Percentiles rank a stretch among this genome's conserved stretches.
Conservation (phyloP, 1,284 basidiomycete genomes). For the Papiliotrema flavescens region DNA sequence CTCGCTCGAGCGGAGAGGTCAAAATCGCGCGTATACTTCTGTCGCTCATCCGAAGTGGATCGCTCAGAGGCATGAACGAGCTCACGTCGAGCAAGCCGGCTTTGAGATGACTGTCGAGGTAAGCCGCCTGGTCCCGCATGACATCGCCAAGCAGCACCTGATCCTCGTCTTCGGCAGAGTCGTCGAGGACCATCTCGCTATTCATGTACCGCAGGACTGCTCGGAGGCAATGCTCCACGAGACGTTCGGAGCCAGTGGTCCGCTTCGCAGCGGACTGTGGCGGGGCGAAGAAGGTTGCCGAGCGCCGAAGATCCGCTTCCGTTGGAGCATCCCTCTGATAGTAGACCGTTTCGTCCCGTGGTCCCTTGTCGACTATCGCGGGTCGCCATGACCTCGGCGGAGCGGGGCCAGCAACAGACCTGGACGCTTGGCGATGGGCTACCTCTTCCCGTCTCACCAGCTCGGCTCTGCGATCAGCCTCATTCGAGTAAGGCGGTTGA, state of each 20-base stretch:
- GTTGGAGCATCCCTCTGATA: background rate
- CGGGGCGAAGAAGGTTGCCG: no score
- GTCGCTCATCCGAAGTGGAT: conserved; percentile 16
- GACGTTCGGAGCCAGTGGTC: conserved; percentile 3
- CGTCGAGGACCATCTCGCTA: conserved; percentile 6
- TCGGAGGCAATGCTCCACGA: conserved; percentile 23
- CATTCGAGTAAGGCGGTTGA: background rate
- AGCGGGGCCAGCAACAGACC: conserved; percentile 36
- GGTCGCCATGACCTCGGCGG: conserved; percentile 36
- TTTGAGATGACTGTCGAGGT: conserved; percentile 32
- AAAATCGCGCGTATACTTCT: conserved; percentile 18
- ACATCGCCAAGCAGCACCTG: conserved; percentile 15
- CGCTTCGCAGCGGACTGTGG: no score
- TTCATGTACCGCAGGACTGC: conserved; percentile 27
- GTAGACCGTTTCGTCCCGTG: background rate
- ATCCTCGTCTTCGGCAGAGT: conserved; percentile 1
- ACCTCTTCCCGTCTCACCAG: conserved; percentile 26
- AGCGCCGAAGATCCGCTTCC: no score
- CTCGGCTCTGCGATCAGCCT: conserved; percentile 25
- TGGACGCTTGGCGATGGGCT: conserved; percentile 25
- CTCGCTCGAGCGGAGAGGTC: background rate
- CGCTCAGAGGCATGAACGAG: conserved; percentile 12
- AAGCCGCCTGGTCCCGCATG: conserved; percentile 25
- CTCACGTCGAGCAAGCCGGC: conserved; percentile 16
- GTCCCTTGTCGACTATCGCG: no score